phyloP scores from a whole-genome alignment of 768 basidiomycete genomes.

The Calocera viscosa region DNA sequence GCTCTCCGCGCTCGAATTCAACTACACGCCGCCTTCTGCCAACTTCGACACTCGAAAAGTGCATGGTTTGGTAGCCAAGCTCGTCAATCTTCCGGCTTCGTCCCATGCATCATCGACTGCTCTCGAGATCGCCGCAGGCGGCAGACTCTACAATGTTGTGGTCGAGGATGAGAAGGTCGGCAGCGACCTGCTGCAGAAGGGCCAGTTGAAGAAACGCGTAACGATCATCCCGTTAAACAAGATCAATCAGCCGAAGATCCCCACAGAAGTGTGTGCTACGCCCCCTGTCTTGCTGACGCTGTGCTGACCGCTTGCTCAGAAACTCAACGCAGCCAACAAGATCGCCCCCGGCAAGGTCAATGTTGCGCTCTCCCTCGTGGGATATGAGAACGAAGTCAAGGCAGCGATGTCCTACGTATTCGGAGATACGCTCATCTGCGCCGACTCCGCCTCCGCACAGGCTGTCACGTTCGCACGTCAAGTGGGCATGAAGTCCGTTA shows the following conservation, averaged over 20 bases:
- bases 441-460: slow-evolving; percentile 77
- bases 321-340: slow-evolving; percentile 56
- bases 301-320: slow-evolving; percentile 35
- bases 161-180: slow-evolving; percentile 85
- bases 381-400: slow-evolving; percentile 65
- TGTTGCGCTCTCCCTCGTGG: slow-evolving; percentile 78
- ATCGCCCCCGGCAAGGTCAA: slow-evolving; percentile 71
- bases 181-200: slow-evolving; percentile 66
- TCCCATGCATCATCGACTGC: slow-evolving; percentile 77
- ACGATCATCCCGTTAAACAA: slow-evolving; percentile 91
- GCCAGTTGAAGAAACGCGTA: slow-evolving; percentile 69
- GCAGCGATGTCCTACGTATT: slow-evolving; percentile 91
- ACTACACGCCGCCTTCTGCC: slow-evolving; percentile 62
- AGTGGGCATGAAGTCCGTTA: slow-evolving; percentile 69
- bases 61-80: slow-evolving; percentile 81
- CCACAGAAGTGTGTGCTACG: slow-evolving; percentile 35
- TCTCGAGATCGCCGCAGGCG: slow-evolving; percentile 83
- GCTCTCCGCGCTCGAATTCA: slow-evolving; percentile 65
- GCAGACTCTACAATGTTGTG: slow-evolving; percentile 83
- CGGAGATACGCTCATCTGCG: slow-evolving; percentile 82
- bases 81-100: slow-evolving; percentile 59
- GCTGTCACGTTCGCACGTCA: slow-evolving; percentile 66
- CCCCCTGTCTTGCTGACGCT: not conserved
- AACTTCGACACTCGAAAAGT: slow-evolving; percentile 76
- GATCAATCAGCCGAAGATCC: slow-evolving; percentile 52